These are phyloP conservation scores for Solanum lignicaule DNA, from an alignment of 257 asterid genomes.

Conservation along the genomic window DNA sequence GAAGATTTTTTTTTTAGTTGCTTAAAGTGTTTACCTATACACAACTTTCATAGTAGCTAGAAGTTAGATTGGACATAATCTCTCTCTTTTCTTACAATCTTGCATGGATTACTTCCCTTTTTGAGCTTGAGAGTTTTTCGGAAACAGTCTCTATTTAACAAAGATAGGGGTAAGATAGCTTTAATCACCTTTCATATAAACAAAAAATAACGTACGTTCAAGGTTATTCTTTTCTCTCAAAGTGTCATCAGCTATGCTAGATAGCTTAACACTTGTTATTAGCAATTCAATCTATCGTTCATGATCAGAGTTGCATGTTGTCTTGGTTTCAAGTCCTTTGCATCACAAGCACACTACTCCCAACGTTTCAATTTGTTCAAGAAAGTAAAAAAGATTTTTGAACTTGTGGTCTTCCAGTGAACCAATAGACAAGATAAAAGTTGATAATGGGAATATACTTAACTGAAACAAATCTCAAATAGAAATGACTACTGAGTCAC, in stretches of 20 bases:
- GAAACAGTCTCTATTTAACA: neutral
- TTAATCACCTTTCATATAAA: neutral
- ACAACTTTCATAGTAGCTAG: neutral
- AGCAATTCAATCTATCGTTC: neutral
- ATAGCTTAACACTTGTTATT: neutral
- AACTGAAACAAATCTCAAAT: neutral
- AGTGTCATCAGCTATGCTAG: neutral
- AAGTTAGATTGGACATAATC: neutral
- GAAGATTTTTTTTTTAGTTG: neutral
- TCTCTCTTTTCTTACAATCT: neutral
- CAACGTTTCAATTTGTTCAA: neutral
- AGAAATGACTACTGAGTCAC: neutral
- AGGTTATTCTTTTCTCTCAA: neutral
- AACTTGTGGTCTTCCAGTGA: neutral
- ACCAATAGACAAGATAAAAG: neutral
- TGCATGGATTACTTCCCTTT: neutral
- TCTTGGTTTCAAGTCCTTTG: neutral
- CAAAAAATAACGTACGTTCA: neutral
- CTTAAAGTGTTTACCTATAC: neutral
- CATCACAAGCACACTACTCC: neutral
- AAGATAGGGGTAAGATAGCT: neutral
- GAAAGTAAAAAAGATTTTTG: neutral
- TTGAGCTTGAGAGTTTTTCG: neutral
- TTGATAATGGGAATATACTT: neutral
- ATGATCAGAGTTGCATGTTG: neutral